Percentiles rank a stretch among this genome's conserved stretches.
Conservation (phyloP, 805 yeast genomes). For the Cyberlindnera mrakii region DNA sequence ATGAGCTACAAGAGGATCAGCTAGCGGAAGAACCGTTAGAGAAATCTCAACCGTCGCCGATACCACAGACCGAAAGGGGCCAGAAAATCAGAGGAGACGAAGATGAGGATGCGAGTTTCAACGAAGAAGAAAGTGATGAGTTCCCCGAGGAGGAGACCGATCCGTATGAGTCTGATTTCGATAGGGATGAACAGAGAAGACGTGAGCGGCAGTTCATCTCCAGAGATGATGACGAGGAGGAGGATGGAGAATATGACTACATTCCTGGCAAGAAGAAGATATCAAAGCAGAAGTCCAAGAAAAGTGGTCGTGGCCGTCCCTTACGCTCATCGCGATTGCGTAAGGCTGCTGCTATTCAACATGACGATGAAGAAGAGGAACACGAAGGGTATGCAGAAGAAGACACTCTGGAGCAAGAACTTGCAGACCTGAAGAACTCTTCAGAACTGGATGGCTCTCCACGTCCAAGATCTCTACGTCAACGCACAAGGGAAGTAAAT, state of each 20-base stretch:
- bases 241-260: constrained; percentile 18
- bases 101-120: constrained; percentile 27
- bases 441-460: constrained; percentile 24
- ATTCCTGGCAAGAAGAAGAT: constrained; percentile 6
- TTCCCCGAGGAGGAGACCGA: constrained; percentile 13
- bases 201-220: constrained; percentile 21
- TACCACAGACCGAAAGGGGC: constrained; percentile 11
- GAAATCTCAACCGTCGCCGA: constrained; percentile 1
- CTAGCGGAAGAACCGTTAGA: neutral
- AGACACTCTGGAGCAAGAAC: constrained; percentile 50
- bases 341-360: neutral
- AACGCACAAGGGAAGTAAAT: constrained; percentile 68
- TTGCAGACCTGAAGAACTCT: constrained; percentile 28
- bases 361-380: constrained; percentile 20
- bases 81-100: constrained; percentile 12
- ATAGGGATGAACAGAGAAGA: constrained; percentile 9
- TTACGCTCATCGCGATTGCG: neutral
- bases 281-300: constrained; percentile 1
- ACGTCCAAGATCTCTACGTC: constrained; percentile 49
- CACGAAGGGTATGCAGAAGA: constrained; percentile 24
- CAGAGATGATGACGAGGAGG: constrained; percentile 22
- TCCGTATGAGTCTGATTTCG: constrained; percentile 9
- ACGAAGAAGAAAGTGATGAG: constrained; percentile 28
- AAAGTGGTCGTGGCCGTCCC: neutral
- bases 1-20: constrained; percentile 16